Evolutionary conservation across 352 stramenopile species (phyloP).

Genomic region (Phytophthora brassicae): DNA sequence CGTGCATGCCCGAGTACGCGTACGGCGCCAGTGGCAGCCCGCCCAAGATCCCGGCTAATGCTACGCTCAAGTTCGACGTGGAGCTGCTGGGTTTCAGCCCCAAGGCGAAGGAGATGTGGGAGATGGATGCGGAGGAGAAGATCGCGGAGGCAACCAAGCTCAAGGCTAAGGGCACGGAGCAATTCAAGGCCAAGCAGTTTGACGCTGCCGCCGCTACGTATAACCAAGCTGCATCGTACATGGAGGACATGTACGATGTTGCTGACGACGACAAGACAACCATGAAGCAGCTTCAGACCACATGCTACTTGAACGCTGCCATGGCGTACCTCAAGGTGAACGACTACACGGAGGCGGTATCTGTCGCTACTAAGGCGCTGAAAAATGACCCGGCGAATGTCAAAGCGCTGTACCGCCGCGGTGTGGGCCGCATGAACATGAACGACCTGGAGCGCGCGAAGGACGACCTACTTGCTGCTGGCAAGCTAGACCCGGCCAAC

Average conservation of each 20-base stretch:
- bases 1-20: constrained; percentile 92
- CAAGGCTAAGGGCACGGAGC: constrained; percentile 90
- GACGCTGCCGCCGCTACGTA: constrained; percentile 86
- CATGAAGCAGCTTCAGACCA: constrained; percentile 89
- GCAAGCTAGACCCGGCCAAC: constrained; percentile 81
- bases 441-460: constrained; percentile 88
- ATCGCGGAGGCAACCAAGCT: constrained; percentile 85
- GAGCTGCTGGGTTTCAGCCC: constrained; percentile 94
- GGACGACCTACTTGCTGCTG: constrained; percentile 83
- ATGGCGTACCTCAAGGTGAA: constrained; percentile 95
- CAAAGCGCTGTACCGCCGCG: constrained; percentile 87
- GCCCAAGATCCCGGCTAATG: constrained; percentile 94
- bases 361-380: constrained; percentile 73
- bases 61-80: constrained; percentile 95
- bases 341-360: constrained; percentile 89
- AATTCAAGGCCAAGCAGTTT: constrained; percentile 93
- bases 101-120: constrained; percentile 95
- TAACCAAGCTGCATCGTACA: constrained; percentile 72
- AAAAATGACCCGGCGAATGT: constrained; percentile 82
- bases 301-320: constrained; percentile 91
- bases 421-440: constrained; percentile 78
- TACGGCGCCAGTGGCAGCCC: constrained; percentile 91
- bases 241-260: constrained; percentile 89
- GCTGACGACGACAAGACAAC: constrained; percentile 81
- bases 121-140: constrained; percentile 87